phyloP scores from a whole-genome alignment of 805 yeast species.

The Candida maltosa region DNA sequence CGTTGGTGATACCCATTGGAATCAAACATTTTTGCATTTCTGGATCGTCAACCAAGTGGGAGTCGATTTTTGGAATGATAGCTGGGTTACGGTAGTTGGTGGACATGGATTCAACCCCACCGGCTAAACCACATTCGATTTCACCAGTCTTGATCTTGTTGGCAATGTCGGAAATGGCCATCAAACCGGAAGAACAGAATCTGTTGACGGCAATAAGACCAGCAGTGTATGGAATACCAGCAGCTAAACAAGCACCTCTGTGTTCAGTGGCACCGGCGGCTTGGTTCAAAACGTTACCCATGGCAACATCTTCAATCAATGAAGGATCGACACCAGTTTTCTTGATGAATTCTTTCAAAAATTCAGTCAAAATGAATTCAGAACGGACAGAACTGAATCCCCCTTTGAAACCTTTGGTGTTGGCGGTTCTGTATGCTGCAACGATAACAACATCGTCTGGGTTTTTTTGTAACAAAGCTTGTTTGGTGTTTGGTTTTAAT shows the following conservation, averaged over 20 bases:
- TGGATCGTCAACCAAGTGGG: conserved; percentile 29
- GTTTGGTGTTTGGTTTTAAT: conserved; percentile 38
- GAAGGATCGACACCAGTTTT: conserved; percentile 45
- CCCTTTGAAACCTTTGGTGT: conserved; percentile 86
- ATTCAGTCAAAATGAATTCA: conserved; percentile 69
- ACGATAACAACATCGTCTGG: conserved; percentile 91
- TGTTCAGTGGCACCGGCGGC: conserved; percentile 96
- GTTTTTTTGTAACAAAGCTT: conserved; percentile 49
- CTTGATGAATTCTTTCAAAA: conserved; percentile 60
- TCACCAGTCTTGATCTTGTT: conserved; percentile 85
- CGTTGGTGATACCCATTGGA: conserved; percentile 97
- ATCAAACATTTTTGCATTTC: conserved; percentile 66
- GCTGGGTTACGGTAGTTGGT: conserved; percentile 80
- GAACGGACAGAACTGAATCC: conserved; percentile 77
- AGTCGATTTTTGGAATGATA: conserved; percentile 44
- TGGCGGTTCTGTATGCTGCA: conserved; percentile 86
- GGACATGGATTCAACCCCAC: conserved; percentile 96
- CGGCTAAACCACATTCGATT: conserved; percentile 86
- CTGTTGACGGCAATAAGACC: conserved; percentile 86
- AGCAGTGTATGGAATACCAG: conserved; percentile 79
- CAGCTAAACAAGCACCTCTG: conserved; percentile 86
- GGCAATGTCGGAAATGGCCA: conserved; percentile 87
- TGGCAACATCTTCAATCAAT: conserved; percentile 77
- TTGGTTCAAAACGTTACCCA: conserved; percentile 87
- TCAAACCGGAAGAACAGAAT: conserved; percentile 92